Base-by-base conservation (phyloP, 2,329 filamentous ascomycete genomes). In the Colletotrichum australisinense region DNA sequence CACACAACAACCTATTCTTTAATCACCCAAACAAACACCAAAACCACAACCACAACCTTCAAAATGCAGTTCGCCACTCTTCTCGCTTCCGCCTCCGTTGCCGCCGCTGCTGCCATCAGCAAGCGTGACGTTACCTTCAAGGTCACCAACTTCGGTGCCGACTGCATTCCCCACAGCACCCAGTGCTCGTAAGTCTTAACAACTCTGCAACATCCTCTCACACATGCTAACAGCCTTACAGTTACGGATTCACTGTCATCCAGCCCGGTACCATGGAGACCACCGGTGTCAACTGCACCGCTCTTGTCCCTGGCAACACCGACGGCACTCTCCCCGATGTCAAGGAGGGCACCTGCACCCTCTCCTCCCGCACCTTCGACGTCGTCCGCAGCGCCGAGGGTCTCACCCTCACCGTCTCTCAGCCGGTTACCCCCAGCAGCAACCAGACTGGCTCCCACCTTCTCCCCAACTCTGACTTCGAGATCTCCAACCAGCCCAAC, bases 301-400 rank as follows among this genome's bases (percentile, higher is more conserved):
- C 76, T n/a, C 16, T 75, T 46, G 74, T 75, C 32, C 22, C 63
- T 35, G 76, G 71, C 72, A 75, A 76, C 67, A 38, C 52, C 65
- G 73, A 74, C 73, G 76, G 77, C 71, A 70, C 65, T n/a, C 77
- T 83, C n/a, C 81, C 81, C 63, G 69, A 78, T 22, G 76, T 83
- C 75, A 72, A 73, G 66, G 75, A 78, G 3, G 81, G 75, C 59
- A 52, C 75, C 24, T 82, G 81, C 77, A 49, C 66, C 4, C 24
- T 77, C 4, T 81, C 81, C 6, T 78, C 79, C 32, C 77, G 80
- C 24, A 80, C 78, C 38, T 83, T 78, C 70, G 73, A 74, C 67
- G 53, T 83, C 49, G 52, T 60, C 69, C 76, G 76, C 63, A 38
- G 69, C 65, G 59, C 63, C 55, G 76, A 73, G 19, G 80, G 80